phyloP scores from a whole-genome alignment of 2,329 filamentous ascomycete species.

The Fusarium sp. region DNA sequence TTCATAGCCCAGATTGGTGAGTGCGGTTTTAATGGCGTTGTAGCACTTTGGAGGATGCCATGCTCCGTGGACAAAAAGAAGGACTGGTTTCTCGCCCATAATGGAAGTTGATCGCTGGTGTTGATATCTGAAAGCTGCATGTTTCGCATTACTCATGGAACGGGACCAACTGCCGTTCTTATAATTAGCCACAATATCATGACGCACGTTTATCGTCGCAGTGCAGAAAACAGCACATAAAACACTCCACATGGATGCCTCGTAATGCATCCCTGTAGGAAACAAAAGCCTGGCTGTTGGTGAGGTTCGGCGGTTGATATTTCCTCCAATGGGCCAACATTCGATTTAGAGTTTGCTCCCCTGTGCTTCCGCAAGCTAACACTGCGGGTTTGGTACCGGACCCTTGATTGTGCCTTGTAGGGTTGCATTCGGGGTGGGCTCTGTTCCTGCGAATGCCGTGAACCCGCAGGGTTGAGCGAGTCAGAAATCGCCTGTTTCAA shows the following conservation, averaged over 20 bases:
- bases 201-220: background rate
- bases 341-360: background rate
- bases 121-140: no score
- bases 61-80: slow-evolving; percentile 16
- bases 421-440: background rate
- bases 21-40: background rate
- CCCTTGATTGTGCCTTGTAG: no score
- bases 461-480: background rate
- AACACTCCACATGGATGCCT: background rate
- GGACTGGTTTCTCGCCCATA: background rate
- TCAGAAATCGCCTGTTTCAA: background rate
- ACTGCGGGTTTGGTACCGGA: background rate
- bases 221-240: background rate
- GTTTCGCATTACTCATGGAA: no score
- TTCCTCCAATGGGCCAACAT: background rate
- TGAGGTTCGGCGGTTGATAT: background rate
- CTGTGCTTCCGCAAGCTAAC: background rate
- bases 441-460: background rate
- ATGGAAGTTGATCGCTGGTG: accelerated
- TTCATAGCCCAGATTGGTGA: background rate
- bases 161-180: background rate
- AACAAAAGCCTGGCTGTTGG: accelerated
- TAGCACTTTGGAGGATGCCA: slow-evolving; percentile 25
- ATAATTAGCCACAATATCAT: background rate
- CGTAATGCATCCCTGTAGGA: background rate